Evolutionary conservation across 1,139 yeast species (phyloP), one percentile per base, ranked within the genome.

Genomic region (Taphrina wiesneri): DNA sequence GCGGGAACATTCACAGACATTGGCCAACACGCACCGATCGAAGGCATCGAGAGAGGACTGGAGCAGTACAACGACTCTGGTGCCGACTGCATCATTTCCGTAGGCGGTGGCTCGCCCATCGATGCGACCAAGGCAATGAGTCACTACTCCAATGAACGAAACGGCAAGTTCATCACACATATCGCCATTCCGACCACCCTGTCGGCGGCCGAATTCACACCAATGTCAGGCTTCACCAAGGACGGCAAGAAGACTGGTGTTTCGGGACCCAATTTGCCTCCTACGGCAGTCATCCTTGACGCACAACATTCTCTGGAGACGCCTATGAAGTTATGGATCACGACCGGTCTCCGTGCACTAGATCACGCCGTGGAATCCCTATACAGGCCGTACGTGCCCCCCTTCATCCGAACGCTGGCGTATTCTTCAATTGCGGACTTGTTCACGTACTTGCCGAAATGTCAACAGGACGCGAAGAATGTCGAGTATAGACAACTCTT

Each of bases 151-250:
- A 60, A 65, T 41, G 47, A 43, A 23, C 26, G 51, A 13, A 23
- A 66, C 21, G 61, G 56, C 11, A 28, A 9, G 17, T 56, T 52
- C 36, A n/a, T 63, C 19, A 52, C 65, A 21, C 43, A 57, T 25
- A 52, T 63, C 23, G 66, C 69, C n/a, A 45, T 62, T 15, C 66
- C 69, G 26, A 67, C 70, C n/a, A 61, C 69, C 2, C 47, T 68
- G 17, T 67, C 65, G 23, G 69, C 67, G n/a, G 69, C 67, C 1
- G 70, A 68, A 34, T 63, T 63, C 47, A 66, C 69, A 21, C 54
- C 60, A 2, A 54, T 32, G 23, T 65, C 66, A 4, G 68, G 69
- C 6, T 66, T 43, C 49, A 67, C 68, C 17, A 60, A 59, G 28
- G 49, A 53, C 28, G 69, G 68, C 23, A 47, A 59, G 19, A 67